phyloP scores from a whole-genome alignment of 1,139 yeast species.

The Nakaseomyces nivariensis region DNA sequence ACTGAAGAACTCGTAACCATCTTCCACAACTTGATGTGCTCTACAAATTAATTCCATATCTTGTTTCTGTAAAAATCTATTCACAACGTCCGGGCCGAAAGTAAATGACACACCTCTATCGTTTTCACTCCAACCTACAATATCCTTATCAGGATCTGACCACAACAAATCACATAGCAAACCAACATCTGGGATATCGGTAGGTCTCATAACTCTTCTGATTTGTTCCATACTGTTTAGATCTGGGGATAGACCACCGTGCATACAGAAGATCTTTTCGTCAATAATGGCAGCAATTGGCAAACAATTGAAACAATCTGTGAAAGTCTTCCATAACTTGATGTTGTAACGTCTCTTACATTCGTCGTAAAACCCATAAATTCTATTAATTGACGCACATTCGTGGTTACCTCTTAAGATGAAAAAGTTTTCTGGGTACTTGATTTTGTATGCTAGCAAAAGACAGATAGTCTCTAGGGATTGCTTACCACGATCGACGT shows the following conservation, averaged over 20 bases:
- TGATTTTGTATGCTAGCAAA: slow-evolving; percentile 86
- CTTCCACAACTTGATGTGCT: slow-evolving; percentile 97
- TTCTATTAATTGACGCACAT: slow-evolving; percentile 92
- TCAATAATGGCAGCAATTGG: slow-evolving; percentile 97
- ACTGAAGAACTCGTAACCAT: slow-evolving; percentile 91
- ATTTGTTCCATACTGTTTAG: slow-evolving; percentile 95
- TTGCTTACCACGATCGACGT: slow-evolving; percentile 96
- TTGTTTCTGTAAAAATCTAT: slow-evolving; percentile 86
- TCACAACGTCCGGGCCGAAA: slow-evolving; percentile 94
- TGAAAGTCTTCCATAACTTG: slow-evolving; percentile 94
- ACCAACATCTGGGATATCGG: slow-evolving; percentile 96
- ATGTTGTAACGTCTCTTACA: slow-evolving; percentile 95
- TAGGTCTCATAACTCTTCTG: slow-evolving; percentile 96
- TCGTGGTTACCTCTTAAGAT: slow-evolving; percentile 93
- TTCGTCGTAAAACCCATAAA: slow-evolving; percentile 93
- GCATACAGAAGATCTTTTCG: slow-evolving; percentile 96
- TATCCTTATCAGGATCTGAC: slow-evolving; percentile 97
- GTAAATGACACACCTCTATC: slow-evolving; percentile 98
- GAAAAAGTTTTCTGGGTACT: slow-evolving; percentile 94
- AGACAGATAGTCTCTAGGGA: slow-evolving; percentile 89
- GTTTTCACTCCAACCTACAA: slow-evolving; percentile 96
- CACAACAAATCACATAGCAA: slow-evolving; percentile 88
- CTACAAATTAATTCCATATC: slow-evolving; percentile 95
- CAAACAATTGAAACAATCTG: slow-evolving; percentile 93
- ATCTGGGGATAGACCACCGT: slow-evolving; percentile 95